These are phyloP conservation scores for Solanum hybrid DNA, from an alignment of 305 asterid genomes.

Conservation along the genomic window DNA sequence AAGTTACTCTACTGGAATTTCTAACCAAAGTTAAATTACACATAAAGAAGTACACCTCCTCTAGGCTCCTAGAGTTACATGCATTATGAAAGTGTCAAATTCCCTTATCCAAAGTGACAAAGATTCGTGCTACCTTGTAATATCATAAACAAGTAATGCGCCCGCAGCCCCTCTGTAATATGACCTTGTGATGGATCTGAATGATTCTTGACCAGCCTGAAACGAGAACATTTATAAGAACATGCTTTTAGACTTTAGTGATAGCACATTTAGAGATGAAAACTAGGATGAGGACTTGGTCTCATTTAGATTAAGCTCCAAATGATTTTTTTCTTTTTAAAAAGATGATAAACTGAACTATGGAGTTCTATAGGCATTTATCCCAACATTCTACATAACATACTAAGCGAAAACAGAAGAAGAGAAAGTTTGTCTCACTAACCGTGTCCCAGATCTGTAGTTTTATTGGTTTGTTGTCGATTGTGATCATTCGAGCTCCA, in stretches of 20 bases:
- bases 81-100: background rate
- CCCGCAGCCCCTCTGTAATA: slow-evolving; percentile 92
- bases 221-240: background rate
- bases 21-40: background rate
- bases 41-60: background rate
- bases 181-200: slow-evolving; percentile 74
- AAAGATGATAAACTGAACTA: too few species aligned
- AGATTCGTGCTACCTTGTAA: slow-evolving; percentile 45
- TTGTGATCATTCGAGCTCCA: slow-evolving; percentile 67
- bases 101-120: background rate
- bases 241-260: background rate
- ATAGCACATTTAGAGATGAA: background rate
- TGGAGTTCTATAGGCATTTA: background rate
- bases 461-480: slow-evolving; percentile 62
- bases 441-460: slow-evolving; percentile 85
- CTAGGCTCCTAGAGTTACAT: background rate
- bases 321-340: background rate
- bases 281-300: background rate
- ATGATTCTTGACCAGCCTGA: slow-evolving; percentile 87
- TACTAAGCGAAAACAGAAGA: background rate
- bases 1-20: background rate
- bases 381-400: background rate
- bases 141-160: slow-evolving; percentile 75
- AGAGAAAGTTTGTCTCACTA: slow-evolving; percentile 6
- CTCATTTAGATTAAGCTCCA: background rate